phyloP scores from a whole-genome alignment of 768 basidiomycete genomes.

The Termitomyces eurrhizus region DNA sequence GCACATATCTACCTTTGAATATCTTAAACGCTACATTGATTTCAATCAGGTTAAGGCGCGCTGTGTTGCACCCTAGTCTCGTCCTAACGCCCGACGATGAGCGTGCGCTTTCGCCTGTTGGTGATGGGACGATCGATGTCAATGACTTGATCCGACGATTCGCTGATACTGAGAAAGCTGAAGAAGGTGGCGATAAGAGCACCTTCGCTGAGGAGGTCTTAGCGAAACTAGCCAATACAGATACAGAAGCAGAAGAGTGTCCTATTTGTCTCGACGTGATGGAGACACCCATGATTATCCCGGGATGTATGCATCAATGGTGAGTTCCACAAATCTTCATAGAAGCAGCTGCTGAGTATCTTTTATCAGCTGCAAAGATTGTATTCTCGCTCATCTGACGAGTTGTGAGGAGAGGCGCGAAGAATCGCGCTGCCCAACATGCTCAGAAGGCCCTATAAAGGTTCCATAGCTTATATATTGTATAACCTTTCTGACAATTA shows the following conservation, averaged over 20 bases:
- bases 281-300: conserved; percentile 66
- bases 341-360: neutral
- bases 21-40: neutral
- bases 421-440: conserved; percentile 76
- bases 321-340: conserved; percentile 26
- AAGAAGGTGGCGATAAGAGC: conserved; percentile 26
- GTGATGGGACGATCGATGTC: conserved; percentile 47
- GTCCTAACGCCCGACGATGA: conserved; percentile 57
- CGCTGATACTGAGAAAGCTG: conserved; percentile 31
- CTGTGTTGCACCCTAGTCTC: conserved; percentile 86
- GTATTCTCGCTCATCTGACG: conserved; percentile 71
- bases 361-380: conserved; percentile 77
- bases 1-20: conserved; percentile 19
- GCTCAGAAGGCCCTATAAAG: conserved; percentile 64
- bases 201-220: conserved; percentile 64
- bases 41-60: conserved; percentile 50
- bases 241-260: conserved; percentile 58
- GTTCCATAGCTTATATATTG: conserved; percentile 24
- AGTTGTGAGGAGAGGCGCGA: conserved; percentile 67
- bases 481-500: neutral
- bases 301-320: conserved; percentile 77
- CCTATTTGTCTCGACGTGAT: conserved; percentile 79
- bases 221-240: conserved; percentile 54
- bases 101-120: conserved; percentile 29
- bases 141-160: conserved; percentile 57